A percentile compares a stretch with the other conserved stretches of the same genome.
These are phyloP conservation scores for Lentinula sp. DNA, from an alignment of 768 basidiomycete species.

Conservation along the genomic window DNA sequence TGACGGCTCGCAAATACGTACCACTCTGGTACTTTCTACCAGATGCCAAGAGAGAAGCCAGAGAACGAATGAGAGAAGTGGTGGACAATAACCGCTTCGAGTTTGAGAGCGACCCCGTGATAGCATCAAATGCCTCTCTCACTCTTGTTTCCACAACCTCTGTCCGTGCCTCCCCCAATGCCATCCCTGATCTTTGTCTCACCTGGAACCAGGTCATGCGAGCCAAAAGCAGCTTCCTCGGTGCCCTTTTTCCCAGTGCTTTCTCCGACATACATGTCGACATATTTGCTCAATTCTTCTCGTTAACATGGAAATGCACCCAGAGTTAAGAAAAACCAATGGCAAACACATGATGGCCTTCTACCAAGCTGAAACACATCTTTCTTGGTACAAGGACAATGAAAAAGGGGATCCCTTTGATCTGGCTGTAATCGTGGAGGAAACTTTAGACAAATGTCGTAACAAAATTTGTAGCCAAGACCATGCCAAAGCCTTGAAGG, in stretches of 20 bases:
- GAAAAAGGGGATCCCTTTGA: background rate
- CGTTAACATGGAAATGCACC: slow-evolving; percentile 6
- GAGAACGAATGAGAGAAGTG: background rate
- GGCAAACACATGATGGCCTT: background rate
- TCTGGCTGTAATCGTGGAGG: background rate
- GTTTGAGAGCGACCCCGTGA: background rate
- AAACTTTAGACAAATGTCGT: background rate
- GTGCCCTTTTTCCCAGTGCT: background rate
- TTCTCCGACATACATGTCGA: background rate
- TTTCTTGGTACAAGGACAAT: background rate
- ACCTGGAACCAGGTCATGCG: background rate
- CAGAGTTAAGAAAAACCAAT: background rate
- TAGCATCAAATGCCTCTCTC: background rate
- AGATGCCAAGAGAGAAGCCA: background rate
- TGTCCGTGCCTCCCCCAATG: background rate
- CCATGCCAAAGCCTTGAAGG: background rate
- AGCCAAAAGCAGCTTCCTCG: background rate
- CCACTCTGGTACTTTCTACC: slow-evolving; percentile 2
- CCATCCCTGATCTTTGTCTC: background rate
- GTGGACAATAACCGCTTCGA: background rate
- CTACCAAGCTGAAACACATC: background rate
- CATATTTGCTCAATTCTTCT: slow-evolving; percentile 1
- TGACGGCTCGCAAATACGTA: background rate
- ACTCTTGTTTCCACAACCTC: background rate
- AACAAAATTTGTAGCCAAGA: background rate